Evolutionary conservation across 768 basidiomycete species (phyloP), one percentile per base, ranked within the genome.

Genomic region (Psilocybe subaeruginosa): DNA sequence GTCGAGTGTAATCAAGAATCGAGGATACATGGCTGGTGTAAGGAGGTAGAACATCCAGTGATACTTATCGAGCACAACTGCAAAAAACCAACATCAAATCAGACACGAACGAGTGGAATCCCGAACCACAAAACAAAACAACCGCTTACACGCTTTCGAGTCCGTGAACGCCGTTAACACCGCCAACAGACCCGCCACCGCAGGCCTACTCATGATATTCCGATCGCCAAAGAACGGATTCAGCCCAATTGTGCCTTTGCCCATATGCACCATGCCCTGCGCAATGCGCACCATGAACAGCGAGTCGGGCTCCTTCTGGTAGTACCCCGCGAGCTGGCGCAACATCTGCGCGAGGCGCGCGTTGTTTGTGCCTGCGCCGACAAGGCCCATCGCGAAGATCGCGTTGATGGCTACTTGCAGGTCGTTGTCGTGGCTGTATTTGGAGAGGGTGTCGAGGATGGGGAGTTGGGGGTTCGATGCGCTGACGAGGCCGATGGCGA

Each of bases 11-110:
- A 99, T 98, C 70, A 99, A 77, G 91, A 99, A 98, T 59, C 96
- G 89, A 37, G 97, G 97, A 78, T 94, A 97, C 97, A 99, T 99
- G 61, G 95, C 92, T 2, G 95, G 90, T 5, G 89, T 89, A 30
- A 99, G 85, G 85, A 96, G 95, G 80, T 93, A 99, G 59, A 99
- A 78, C 95, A 98, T 97, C 97, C 97, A 99, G 76, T 99, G 97
- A 66, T 93, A 91, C 74, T 90, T 96, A 72, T 96, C 94, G 16
- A 99, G 85, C 1, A 99, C 80, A 72, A 99, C 96, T 97, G 62
- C 16, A n/a, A 63, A 43, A 51, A 60, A 39, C 54, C 12, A 45
- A 31, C 56, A 33, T 48, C 37, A 35, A 11, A 37, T 19, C 39
- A 37, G 54, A 55, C 11, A 23, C 23, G 23, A 23, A 23, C 23